Evolutionary conservation across 1,284 basidiomycete genomes (phyloP), one percentile per base, ranked within the genome.

Genomic region (Cronartium ribicola): DNA sequence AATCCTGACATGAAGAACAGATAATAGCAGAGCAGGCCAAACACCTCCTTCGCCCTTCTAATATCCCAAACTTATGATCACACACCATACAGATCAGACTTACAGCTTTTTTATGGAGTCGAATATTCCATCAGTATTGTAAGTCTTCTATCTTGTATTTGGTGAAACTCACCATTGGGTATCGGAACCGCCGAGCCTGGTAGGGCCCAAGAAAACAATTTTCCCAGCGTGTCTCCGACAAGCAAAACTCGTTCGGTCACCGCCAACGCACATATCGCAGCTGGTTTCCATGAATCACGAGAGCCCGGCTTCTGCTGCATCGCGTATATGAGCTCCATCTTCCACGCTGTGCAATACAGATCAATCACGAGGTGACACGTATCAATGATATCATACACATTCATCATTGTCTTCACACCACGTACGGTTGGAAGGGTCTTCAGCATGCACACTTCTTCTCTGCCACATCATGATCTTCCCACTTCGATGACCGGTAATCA

Each of bases 391-490:
- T 20, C 1, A 67, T 44, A 57, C 57, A 61, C 20, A 40, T 66
- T 22, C 20, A 17, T 37, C 48, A 65, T 66, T 40, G 48, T 60
- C 63, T 40, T 60, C 29, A 36, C 13, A 60, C 36, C 13, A 66
- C 70, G 17, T 57, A 72, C 70, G 62, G 22, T 68, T 48, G n/a
- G 17, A 40, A 39, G 66, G 48, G 37, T 64, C 64, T 59, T 37
- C 66, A 59, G 59, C 74, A 66, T 79, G 79, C 22, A 73, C 75
- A 40, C 77, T 77, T 0, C 77, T 75, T 7, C 78, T 76, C 29
- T 78, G 76, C 80, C 79, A 80, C 20, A 78, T 75, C 51, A 79
- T 77, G 37, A 81, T 75, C 41, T 77, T 75, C 29, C 79, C 80
- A 20, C 62, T 62, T 20, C 77, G 76, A 67, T 81, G 80, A 17